phyloP scores from a whole-genome alignment of 2,329 filamentous ascomycete genomes.

The Emergomyces africanus region DNA sequence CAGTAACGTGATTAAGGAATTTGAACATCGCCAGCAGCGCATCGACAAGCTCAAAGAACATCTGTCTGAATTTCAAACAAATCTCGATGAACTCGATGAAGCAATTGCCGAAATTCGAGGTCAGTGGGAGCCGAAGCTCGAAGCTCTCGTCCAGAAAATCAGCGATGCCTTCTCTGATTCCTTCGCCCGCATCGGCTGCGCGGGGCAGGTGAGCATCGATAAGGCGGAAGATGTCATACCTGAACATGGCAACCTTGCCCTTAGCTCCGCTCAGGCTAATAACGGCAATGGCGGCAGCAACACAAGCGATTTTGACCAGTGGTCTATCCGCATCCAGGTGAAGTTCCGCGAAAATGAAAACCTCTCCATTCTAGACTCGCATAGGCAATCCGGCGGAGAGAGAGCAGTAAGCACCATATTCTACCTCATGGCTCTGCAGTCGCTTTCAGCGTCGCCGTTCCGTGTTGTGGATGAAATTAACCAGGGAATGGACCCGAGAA shows the following conservation, averaged over 20 bases:
- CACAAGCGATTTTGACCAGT: conserved; percentile 73
- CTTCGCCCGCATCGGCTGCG: conserved; percentile 87
- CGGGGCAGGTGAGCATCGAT: conserved; percentile 75
- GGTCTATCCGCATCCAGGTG: conserved; percentile 88
- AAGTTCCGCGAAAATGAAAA: conserved; percentile 83
- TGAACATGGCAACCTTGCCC: conserved; percentile 15
- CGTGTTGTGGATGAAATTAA: conserved; percentile 99
- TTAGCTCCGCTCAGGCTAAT: conserved; percentile 2
- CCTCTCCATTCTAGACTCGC: conserved; percentile 73
- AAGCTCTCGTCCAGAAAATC: conserved; percentile 65
- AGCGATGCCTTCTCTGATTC: conserved; percentile 87
- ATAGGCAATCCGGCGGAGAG: conserved; percentile 93
- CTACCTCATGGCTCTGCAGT: conserved; percentile 96
- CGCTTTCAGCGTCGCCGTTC: conserved; percentile 86
- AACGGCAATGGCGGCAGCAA: conserved; percentile 18
- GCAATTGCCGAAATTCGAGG: conserved; percentile 54
- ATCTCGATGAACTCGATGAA: conserved; percentile 42
- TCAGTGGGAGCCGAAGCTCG: conserved; percentile 73
- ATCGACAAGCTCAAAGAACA: conserved; percentile 55
- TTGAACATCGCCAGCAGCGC: conserved; percentile 55
- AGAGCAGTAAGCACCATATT: conserved; percentile 95
- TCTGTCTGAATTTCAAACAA: conserved; percentile 41
- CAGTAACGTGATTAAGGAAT: conserved; percentile 62
- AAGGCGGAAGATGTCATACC: conserved; percentile 43
- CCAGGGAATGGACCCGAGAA: conserved; percentile 97